phyloP scores from a whole-genome alignment of 306 rosid genomes.

The Adenanthera pavonina region DNA sequence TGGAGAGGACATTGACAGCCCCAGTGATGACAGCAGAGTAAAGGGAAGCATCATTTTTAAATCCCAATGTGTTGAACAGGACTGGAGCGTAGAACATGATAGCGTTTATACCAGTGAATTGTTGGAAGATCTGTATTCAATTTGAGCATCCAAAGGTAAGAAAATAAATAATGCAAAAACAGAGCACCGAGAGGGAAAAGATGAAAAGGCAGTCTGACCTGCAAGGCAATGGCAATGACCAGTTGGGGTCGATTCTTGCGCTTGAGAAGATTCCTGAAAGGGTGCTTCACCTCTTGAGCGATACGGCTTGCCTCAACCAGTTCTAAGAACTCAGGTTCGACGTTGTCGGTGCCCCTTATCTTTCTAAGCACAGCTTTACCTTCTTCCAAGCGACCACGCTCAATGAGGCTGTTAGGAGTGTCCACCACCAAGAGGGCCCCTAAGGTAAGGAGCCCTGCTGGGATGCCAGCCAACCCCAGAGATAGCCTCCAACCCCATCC shows the following conservation, averaged over 20 bases:
- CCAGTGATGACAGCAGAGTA: slow-evolving; percentile 90
- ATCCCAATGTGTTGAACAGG: slow-evolving; percentile 77
- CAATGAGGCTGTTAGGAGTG: slow-evolving; percentile 87
- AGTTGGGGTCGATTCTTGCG: slow-evolving; percentile 79
- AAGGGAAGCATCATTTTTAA: slow-evolving; percentile 71
- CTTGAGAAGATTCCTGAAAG: slow-evolving; percentile 72
- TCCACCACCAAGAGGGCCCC: slow-evolving; percentile 87
- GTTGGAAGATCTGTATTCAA: slow-evolving; percentile 77
- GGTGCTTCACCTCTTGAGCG: slow-evolving; percentile 76
- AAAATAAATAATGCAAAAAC: not conserved
- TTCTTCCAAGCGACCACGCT: slow-evolving; percentile 77
- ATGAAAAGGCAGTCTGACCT: slow-evolving; percentile 41
- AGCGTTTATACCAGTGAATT: slow-evolving; percentile 89
- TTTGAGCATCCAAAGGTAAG: not conserved
- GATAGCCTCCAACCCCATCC: slow-evolving; percentile 99
- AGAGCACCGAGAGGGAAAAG: not conserved
- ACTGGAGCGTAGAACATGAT: slow-evolving; percentile 97
- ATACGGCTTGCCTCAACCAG: slow-evolving; percentile 78
- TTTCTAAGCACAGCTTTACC: slow-evolving; percentile 68
- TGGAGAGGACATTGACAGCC: slow-evolving; percentile 82
- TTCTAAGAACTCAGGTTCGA: slow-evolving; percentile 78
- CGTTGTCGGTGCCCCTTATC: slow-evolving; percentile 72
- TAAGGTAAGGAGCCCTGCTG: slow-evolving; percentile 70
- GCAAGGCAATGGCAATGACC: slow-evolving; percentile 66
- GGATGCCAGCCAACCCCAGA: slow-evolving; percentile 80